A percentile compares a stretch with the other conserved stretches of the same genome.
phyloP scores from a whole-genome alignment of 768 basidiomycete species.

The Boletus tomentosulus region DNA sequence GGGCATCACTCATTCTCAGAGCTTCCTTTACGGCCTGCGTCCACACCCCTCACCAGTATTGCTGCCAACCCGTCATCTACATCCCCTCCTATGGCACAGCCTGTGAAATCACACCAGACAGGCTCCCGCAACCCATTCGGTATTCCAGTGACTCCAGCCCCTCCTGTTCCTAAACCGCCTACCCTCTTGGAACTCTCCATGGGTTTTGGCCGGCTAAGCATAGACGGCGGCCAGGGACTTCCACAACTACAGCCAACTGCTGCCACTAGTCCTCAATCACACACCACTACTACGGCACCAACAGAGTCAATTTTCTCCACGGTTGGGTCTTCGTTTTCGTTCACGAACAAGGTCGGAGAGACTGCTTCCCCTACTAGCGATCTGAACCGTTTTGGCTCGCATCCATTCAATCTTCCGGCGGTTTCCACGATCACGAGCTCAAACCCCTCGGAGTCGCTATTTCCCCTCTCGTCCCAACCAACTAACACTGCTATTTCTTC shows the following conservation, averaged over 20 bases:
- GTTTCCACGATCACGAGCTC: slow-evolving; percentile 39
- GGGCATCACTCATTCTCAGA: slow-evolving; percentile 10
- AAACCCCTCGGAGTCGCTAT: slow-evolving; percentile 44
- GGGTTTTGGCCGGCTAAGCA: slow-evolving; percentile 34
- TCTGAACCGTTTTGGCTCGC: slow-evolving; percentile 13
- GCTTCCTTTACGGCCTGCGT: slow-evolving; percentile 59
- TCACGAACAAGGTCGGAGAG: slow-evolving; percentile 34
- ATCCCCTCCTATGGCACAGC: slow-evolving; percentile 49
- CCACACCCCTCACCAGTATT: slow-evolving; percentile 60
- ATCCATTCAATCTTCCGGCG: slow-evolving; percentile 28
- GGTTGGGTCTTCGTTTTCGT: slow-evolving; percentile 71
- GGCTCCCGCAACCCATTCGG: slow-evolving; percentile 97
- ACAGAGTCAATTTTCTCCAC: slow-evolving; percentile 53
- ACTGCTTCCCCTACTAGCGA: slow-evolving; percentile 3
- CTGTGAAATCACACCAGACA: slow-evolving; percentile 83
- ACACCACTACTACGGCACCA: slow-evolving; percentile 15
- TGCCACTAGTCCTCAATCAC: slow-evolving; percentile 30
- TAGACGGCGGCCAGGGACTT: slow-evolving; percentile 27
- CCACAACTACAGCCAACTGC: slow-evolving; percentile 25
- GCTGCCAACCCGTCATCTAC: slow-evolving; percentile 21
- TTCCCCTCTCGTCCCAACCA: slow-evolving; percentile 46
- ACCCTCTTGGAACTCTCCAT: slow-evolving; percentile 78
- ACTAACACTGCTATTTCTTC: slow-evolving; percentile 42
- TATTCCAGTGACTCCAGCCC: slow-evolving; percentile 52
- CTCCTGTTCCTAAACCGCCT: slow-evolving; percentile 71